Percentiles rank a stretch among this genome's conserved stretches.
phyloP scores from a whole-genome alignment of 306 rosid species.

The Vigna nakashimae region DNA sequence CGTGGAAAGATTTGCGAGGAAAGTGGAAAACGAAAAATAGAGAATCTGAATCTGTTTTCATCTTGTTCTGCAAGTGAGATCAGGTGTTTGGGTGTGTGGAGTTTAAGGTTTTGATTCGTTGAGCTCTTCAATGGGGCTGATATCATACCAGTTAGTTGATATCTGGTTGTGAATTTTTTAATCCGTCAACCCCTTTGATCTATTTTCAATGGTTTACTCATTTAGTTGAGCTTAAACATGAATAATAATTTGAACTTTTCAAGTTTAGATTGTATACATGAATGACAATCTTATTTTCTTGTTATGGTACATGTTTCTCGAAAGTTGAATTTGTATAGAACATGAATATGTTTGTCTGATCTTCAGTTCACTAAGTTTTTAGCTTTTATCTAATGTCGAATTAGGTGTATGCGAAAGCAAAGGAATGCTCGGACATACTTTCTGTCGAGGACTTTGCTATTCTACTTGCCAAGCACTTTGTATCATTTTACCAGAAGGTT shows the following conservation, averaged over 20 bases:
- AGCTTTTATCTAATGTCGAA: conserved; percentile 29
- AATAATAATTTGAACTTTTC: background rate
- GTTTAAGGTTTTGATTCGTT: background rate
- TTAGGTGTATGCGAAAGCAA: conserved; percentile 92
- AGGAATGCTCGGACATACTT: conserved; percentile 74
- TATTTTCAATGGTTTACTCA: background rate
- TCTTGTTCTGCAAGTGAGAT: background rate
- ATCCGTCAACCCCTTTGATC: background rate
- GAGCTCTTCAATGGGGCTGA: background rate
- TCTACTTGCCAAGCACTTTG: conserved; percentile 84
- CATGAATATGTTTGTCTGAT: conserved; percentile 3
- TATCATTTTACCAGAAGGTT: conserved; percentile 80
- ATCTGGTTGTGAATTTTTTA: background rate
- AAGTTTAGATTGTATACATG: background rate
- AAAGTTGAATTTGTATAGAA: conserved; percentile 32
- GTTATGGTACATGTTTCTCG: background rate
- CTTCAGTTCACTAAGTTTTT: conserved; percentile 22
- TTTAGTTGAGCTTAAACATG: no score
- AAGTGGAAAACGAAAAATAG: no score
- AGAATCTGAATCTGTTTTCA: conserved; percentile 4
- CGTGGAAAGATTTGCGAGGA: no score
- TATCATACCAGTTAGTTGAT: background rate
- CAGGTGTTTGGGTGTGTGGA: conserved; percentile 14
- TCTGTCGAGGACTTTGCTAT: conserved; percentile 89
- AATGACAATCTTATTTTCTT: conserved; percentile 15